phyloP scores from a whole-genome alignment of 106 monocot species.

The Dendrobium huoshanense region DNA sequence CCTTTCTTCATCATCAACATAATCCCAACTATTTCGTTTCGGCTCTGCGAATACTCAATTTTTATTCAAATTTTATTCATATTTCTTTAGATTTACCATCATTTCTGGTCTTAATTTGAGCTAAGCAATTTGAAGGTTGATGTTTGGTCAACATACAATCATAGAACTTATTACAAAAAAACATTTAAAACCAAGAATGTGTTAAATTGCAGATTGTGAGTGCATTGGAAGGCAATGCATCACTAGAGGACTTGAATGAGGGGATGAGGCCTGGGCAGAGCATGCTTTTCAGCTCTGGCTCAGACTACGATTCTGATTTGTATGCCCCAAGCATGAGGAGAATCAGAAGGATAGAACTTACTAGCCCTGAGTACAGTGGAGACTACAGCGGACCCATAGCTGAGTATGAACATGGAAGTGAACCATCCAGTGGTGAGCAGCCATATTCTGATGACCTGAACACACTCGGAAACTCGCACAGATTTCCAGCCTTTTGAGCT shows the following conservation, averaged over 20 bases:
- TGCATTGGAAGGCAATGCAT: constrained; percentile 54
- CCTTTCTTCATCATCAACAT: too few relatives aligned
- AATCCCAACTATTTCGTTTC: too few relatives aligned
- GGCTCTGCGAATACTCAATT: neutral
- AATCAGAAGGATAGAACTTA: constrained; percentile 19
- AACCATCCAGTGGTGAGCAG: constrained; percentile 28
- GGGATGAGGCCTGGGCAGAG: constrained; percentile 59
- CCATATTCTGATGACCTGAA: constrained; percentile 29
- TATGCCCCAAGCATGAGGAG: constrained; percentile 24
- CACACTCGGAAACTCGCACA: constrained; percentile 16
- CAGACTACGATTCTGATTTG: constrained; percentile 38
- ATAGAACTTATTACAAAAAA: neutral
- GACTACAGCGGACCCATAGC: constrained; percentile 28
- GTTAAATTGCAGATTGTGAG: constrained; percentile 39
- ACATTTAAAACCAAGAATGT: neutral
- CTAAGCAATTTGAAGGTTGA: too few relatives aligned
- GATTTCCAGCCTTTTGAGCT: neutral
- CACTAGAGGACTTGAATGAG: constrained; percentile 58
- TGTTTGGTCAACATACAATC: neutral
- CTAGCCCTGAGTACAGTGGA: constrained; percentile 35
- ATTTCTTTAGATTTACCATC: neutral
- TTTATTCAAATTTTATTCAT: neutral
- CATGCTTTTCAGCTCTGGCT: constrained; percentile 50
- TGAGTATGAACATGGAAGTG: constrained; percentile 12
- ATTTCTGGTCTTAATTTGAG: neutral